These are phyloP conservation scores for Aphanomyces euteiches DNA, from an alignment of 352 stramenopile genomes.

Conservation along the genomic window DNA sequence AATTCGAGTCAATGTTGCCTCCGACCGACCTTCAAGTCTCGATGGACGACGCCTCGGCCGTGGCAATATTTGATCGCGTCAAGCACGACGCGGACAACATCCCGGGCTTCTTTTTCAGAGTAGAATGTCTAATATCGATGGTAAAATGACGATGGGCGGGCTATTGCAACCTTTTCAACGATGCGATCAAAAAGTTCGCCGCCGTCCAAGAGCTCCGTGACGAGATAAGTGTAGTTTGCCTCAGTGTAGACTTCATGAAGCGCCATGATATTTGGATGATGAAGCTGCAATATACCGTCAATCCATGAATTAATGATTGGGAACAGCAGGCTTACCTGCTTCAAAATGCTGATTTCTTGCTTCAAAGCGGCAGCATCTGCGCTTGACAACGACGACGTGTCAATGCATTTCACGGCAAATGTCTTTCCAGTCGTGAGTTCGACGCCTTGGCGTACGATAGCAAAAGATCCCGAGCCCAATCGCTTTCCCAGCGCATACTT, in stretches of 20 bases:
- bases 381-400: constrained; percentile 74
- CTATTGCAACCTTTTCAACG: constrained; percentile 58
- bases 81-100: constrained; percentile 76
- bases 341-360: constrained; percentile 67
- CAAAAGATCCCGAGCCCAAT: constrained; percentile 88
- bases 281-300: constrained; percentile 40
- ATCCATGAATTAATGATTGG: not conserved
- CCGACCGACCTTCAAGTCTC: constrained; percentile 55
- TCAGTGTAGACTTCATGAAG: constrained; percentile 90
- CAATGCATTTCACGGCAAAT: constrained; percentile 89
- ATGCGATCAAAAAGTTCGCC: constrained; percentile 89
- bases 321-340: constrained; percentile 38
- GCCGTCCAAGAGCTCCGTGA: constrained; percentile 82
- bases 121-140: constrained; percentile 54
- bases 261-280: constrained; percentile 88
- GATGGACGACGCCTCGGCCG: constrained; percentile 78
- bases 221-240: constrained; percentile 82
- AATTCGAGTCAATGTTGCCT: not conserved
- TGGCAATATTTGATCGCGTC: constrained; percentile 85
- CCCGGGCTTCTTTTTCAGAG: constrained; percentile 79
- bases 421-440: constrained; percentile 75
- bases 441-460: constrained; percentile 79
- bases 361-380: constrained; percentile 63
- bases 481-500: constrained; percentile 71
- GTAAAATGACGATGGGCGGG: not conserved